Evolutionary conservation across 192 early-diverging fungal genomes (phyloP), one percentile per base, ranked within the genome.

Genomic region (Coemansia sp.): DNA sequence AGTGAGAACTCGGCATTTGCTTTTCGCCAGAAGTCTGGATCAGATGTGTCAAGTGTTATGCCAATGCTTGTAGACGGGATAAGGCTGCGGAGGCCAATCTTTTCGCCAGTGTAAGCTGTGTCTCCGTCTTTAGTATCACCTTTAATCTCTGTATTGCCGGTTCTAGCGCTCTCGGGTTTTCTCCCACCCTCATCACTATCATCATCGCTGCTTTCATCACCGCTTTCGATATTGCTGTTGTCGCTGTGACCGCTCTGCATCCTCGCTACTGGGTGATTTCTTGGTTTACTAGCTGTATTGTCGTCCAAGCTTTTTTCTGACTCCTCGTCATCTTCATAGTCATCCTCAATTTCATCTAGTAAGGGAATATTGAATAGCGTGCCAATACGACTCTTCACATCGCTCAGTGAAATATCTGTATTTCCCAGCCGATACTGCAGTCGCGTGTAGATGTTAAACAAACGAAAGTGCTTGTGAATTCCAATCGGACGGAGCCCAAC

Each of bases 361-460:
- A 82, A 29, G 24, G 65, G 54, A 53, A 76, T 70, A 62, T 76
- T 59, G 31, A 63, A 82, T 55, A 76, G 64, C 31, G 63, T 29
- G 11, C 65, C 68, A 10, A 82, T 61, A 4, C 62, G 80, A 19
- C 17, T 31, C 52, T 64, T 76, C 27, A 82, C 51, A 51, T 82
- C 74, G 19, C 32, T 27, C 19, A 70, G 33, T 9, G 70, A 64
- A 17, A 82, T 67, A 11, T 61, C 67, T 4, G 58, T 24, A n/a
- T 70, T 70, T 25, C 75, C 75, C 4, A 76, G 50, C 29, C 71
- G 70, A 30, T 46, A 50, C 6, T 76, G 56, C n/a, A 82, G 39
- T 2, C 80, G 70, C 64, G 61, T 73, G 54, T 82, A 82, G 20
- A 82, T 82, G 29, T 82, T 82, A 11, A 82, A 24, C 51, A 82